Evolutionary conservation across 805 yeast genomes (phyloP).

Genomic region (Sugiyamaella mastotermitis): DNA sequence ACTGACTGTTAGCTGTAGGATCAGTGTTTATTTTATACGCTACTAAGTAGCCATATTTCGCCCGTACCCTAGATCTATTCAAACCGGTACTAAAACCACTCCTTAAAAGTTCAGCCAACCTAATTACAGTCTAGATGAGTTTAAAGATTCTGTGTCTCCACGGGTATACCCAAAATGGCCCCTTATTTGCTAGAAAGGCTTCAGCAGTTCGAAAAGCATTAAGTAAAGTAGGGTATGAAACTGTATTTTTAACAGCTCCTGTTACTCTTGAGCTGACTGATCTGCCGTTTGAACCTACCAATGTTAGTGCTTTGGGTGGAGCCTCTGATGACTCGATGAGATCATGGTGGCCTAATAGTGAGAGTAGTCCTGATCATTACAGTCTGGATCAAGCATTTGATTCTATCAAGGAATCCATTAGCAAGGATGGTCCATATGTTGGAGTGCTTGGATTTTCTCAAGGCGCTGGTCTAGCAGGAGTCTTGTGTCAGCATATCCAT

Average conservation of each 20-base stretch:
- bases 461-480: conserved; percentile 84
- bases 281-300: conserved; percentile 61
- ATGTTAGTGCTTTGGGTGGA: conserved; percentile 42
- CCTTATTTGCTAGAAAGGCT: conserved; percentile 79
- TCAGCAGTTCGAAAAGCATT: conserved; percentile 81
- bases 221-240: conserved; percentile 57
- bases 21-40: too few relatives aligned
- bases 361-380: conserved; percentile 27
- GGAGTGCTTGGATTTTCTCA: conserved; percentile 92
- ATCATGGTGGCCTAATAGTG: conserved; percentile 74
- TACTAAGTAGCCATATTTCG: too few relatives aligned
- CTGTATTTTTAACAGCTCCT: conserved; percentile 79
- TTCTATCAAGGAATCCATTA: conserved; percentile 48
- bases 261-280: conserved; percentile 57
- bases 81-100: too few relatives aligned
- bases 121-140: too few relatives aligned
- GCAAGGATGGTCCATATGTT: conserved; percentile 71
- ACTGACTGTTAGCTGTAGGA: too few relatives aligned
- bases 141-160: conserved; percentile 74
- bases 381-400: conserved; percentile 40
- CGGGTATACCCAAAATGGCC: conserved; percentile 80
- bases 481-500: conserved; percentile 55
- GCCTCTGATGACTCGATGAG: conserved; percentile 41
- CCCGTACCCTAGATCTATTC: too few relatives aligned
- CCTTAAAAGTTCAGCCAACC: too few relatives aligned